Evolutionary conservation across 495 filamentous ascomycete genomes (phyloP), one percentile per base, ranked within the genome.

Genomic region (Achaetomiella virescens): DNA sequence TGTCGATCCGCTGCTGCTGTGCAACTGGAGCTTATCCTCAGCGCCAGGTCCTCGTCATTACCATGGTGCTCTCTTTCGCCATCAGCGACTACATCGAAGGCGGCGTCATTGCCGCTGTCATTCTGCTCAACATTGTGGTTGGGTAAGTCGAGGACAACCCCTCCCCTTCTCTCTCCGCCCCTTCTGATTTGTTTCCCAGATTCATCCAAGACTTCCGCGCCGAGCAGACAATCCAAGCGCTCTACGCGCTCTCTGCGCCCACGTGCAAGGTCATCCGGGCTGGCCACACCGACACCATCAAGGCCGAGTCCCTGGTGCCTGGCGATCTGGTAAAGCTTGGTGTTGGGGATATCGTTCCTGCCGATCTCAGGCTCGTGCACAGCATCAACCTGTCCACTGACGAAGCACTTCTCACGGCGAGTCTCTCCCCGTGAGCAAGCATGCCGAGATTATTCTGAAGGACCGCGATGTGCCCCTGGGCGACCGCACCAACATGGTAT

Each of bases 161-260:
- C 0, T 12, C 15, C 29, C 14, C 4, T 1, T 1, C 3, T 45
- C 2, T 7, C 22, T 25, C 14, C 10, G 15, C 38, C 10, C 10
- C 37, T 45, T 36, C 24, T 40, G 18, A 53, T 15, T n/a, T 12
- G 2, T 18, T 17, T 17, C 18, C 11, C 45, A 63, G 90, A 20
- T 92, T 93, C 72, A 75, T 83, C 48, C 89, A 95, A 68, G 90
- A 95, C 65, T 91, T 85, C 65, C 80, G 82, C 52, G 90, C 90
- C n/a, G 89, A 91, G 67, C 85, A 91, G 74, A 90, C 85, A 48
- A 91, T 95, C 75, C 82, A 92, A 53, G 87, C 87, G 24, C 76
- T 95, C 20, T 76, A 87, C 49, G 82, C 83, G 46, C 76, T 95
- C 3, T 89, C 86, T 11, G 87, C 89, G 12, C 90, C 90, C 49